Percentiles rank a stretch among this genome's conserved stretches.
Evolutionary conservation across 2,329 filamentous ascomycete genomes (phyloP).

Genomic region (Moelleriella libera): DNA sequence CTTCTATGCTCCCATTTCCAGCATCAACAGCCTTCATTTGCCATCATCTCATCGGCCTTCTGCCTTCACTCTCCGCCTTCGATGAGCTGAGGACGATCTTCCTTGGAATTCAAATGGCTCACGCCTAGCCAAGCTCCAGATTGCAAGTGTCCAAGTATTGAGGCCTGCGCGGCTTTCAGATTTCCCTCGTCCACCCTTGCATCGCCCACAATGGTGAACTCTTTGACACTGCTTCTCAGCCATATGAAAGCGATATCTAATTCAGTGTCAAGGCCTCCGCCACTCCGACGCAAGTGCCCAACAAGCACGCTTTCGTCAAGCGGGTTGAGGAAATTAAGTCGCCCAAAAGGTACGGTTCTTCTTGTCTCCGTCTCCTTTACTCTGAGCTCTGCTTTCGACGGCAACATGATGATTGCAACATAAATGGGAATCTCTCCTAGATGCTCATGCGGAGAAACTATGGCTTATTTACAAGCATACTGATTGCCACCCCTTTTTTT

Average conservation of each 20-base stretch:
- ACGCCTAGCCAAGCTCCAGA: neutral
- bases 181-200: neutral
- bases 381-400: neutral
- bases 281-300: neutral
- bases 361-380: neutral
- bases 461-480: conserved; percentile 21
- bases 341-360: conserved; percentile 64
- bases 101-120: neutral
- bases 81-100: neutral
- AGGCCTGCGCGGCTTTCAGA: neutral
- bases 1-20: too few species aligned
- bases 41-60: too few species aligned
- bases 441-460: conserved; percentile 75
- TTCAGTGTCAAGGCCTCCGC: neutral
- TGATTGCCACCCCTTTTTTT: too few species aligned
- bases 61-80: neutral
- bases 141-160: neutral
- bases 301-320: neutral
- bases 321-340: conserved; percentile 75
- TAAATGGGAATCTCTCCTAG: conserved; percentile 99
- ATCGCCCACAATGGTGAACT: neutral
- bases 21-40: too few species aligned
- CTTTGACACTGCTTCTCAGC: too few species aligned
- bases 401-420: conserved; percentile 62
- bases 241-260: too few species aligned